Base-by-base conservation (phyloP, 2,329 filamentous ascomycete genomes). In the Trichoderma hamatum region DNA sequence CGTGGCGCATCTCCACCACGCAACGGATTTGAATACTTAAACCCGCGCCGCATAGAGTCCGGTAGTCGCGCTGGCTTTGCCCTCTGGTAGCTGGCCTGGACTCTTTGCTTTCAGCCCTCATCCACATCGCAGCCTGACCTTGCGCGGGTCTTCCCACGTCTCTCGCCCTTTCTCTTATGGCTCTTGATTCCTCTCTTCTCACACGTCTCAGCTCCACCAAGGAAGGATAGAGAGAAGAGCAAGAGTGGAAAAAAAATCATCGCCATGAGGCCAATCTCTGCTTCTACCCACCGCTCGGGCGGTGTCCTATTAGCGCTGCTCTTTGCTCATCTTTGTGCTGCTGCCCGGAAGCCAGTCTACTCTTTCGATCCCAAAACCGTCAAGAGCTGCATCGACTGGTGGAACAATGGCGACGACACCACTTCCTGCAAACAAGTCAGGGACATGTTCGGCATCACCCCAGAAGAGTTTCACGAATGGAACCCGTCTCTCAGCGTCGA, bases 401-500 rank as follows among this genome's bases (percentile, higher is more conserved):
- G n/a, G 24, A 51, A 69, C 51, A 64, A 69, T 28, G 34, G 14
- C 67, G 36, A 60, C 16, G 24, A 28, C 16, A 21, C n/a, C 19
- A 16, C 56, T 21, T 46, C 59, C 11, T 69, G 67, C 67, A 32
- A 69, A 21, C 16, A 43, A 24, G 34, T 59, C 49, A 14, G 67
- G 16, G 13, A 13, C 24, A 21, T 64, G 49, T 69, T 58, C 51
- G 24, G 32, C 24, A 58, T 69, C 60, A 26, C 67, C 21, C 59
- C 60, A 11, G 67, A 67, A 28, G 55, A 71, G 5, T 71, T 71
- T 24, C 34, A 55, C 28, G 30, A 49, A 56, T 71, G 67, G 67
- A 71, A 71, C 36, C 69, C 69, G 34, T 69, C 69, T 36, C 61
- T 69, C 55, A 51, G 67, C 24, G n/a, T 61, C 14, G 69, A 69